phyloP scores from a whole-genome alignment of 192 early-diverging fungal genomes.

The Coemansia asiatica region DNA sequence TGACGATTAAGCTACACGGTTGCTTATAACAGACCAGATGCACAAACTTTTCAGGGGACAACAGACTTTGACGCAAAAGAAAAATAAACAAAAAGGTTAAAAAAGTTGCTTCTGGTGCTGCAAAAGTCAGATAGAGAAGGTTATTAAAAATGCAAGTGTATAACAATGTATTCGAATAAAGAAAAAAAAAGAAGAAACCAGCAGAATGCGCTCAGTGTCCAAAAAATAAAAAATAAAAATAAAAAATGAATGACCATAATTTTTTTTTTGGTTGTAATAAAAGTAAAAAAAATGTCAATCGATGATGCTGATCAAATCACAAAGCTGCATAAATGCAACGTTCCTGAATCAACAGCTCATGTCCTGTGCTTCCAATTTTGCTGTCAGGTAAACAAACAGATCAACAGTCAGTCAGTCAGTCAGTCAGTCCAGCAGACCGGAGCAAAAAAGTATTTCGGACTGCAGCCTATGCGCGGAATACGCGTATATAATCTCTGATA shows the following conservation, averaged over 20 bases:
- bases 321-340: background rate
- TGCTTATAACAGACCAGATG: background rate
- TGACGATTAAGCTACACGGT: background rate
- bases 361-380: too few relatives aligned
- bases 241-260: too few relatives aligned
- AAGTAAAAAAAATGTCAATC: background rate
- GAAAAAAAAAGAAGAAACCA: background rate
- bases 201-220: background rate
- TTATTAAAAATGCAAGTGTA: background rate
- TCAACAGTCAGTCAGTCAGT: too few relatives aligned
- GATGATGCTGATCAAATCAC: conserved; percentile 1
- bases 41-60: background rate
- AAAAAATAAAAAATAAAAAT: too few relatives aligned
- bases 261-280: too few relatives aligned
- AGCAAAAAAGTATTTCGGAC: too few relatives aligned
- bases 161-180: background rate
- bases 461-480: conserved; percentile 61
- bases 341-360: background rate
- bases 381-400: too few relatives aligned
- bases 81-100: background rate
- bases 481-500: conserved; percentile 66
- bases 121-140: background rate
- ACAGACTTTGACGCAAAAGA: background rate
- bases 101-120: too few relatives aligned
- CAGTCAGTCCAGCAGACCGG: too few relatives aligned